Evolutionary conservation across 2,329 filamentous ascomycete species (phyloP).

Genomic region (Setomelanomma holmii): DNA sequence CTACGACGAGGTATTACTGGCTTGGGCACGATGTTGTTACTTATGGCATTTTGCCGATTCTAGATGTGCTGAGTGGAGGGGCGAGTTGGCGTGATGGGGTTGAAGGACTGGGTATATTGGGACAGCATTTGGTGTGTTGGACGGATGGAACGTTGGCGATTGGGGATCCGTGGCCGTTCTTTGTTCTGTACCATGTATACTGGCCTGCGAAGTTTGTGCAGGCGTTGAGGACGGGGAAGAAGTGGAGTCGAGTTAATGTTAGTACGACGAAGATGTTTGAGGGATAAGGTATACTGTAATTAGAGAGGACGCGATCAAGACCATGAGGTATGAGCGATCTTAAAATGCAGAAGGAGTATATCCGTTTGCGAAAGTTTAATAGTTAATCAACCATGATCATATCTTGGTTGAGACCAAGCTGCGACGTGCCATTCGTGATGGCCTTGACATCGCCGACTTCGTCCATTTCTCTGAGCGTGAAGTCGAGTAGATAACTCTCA

Average conservation of each 20-base stretch:
- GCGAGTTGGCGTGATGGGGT: conserved; percentile 27
- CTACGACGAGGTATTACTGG: conserved; percentile 63
- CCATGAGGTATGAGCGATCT: neutral
- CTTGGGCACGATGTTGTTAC: conserved; percentile 69
- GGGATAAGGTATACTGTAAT: conserved; percentile 1
- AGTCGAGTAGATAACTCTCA: conserved; percentile 93
- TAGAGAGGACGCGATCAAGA: neutral
- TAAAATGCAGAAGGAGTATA: conserved; percentile 17
- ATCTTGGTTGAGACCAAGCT: conserved; percentile 32
- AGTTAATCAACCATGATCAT: conserved; percentile 41
- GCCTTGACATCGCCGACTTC: conserved; percentile 56
- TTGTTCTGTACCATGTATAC: conserved; percentile 61
- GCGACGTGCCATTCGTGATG: conserved; percentile 34
- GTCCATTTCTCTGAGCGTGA: conserved; percentile 93
- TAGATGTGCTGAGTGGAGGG: conserved; percentile 26
- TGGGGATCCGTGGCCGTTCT: conserved; percentile 60
- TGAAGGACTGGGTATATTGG: conserved; percentile 41
- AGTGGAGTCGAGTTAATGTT: conserved; percentile 70
- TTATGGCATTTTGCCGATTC: conserved; percentile 52
- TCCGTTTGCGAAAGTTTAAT: neutral
- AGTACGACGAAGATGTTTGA: conserved; percentile 68
- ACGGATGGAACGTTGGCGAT: conserved; percentile 58
- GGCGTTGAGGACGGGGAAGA: conserved; percentile 54
- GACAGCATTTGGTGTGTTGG: conserved; percentile 55
- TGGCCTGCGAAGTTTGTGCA: conserved; percentile 61